phyloP scores from a whole-genome alignment of 2,329 filamentous ascomycete species.

The Neofusicoccum kwambonambiense region DNA sequence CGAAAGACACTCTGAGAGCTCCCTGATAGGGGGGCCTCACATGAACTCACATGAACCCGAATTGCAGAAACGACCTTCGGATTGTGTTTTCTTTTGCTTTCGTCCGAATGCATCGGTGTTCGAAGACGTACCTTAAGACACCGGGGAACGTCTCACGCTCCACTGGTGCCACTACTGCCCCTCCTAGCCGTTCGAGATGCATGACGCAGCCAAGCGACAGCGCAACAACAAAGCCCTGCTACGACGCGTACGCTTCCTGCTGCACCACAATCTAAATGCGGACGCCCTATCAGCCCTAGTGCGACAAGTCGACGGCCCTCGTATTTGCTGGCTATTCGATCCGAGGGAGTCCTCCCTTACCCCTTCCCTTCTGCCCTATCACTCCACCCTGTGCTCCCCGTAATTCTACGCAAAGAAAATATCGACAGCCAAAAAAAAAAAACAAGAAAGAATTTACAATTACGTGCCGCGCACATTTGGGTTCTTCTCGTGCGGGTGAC shows the following conservation, averaged over 20 bases:
- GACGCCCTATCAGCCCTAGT: not conserved
- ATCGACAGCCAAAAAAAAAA: not conserved
- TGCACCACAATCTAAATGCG: constrained; percentile 1
- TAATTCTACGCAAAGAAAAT: not conserved
- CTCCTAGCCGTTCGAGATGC: not conserved
- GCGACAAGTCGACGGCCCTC: not conserved
- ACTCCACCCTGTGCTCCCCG: not conserved
- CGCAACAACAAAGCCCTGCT: not conserved
- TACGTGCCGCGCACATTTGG: not conserved
- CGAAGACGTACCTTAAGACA: too few species aligned
- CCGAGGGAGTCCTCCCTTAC: not conserved
- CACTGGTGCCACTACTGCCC: too few species aligned
- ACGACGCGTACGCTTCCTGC: not conserved
- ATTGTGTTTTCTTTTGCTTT: too few species aligned
- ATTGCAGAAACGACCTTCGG: too few species aligned
- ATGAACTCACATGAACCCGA: not conserved
- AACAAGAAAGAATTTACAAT: not conserved
- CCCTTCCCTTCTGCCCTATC: not conserved
- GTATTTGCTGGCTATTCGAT: not conserved
- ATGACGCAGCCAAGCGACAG: not conserved
- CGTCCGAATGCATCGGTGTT: too few species aligned
- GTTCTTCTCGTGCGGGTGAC: not conserved
- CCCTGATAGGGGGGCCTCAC: not conserved
- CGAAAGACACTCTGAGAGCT: too few species aligned
- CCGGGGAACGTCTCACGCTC: too few species aligned